Conservation (phyloP, 441 rosid genomes). For the California macrophylla region DNA sequence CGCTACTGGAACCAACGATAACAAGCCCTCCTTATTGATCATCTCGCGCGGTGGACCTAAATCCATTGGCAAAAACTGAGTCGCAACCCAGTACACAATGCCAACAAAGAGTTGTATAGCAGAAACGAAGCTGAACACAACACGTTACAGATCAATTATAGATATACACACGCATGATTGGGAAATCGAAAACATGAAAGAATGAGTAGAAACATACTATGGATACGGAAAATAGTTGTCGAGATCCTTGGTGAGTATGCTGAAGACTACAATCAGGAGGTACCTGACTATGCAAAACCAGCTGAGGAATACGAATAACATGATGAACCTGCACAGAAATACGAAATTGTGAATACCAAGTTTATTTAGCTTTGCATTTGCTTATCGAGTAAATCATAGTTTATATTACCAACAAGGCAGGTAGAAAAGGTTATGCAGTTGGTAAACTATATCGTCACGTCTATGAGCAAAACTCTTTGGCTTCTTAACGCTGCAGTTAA, state of each 20-base stretch:
- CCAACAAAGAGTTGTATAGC: neutral
- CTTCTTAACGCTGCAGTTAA: too few species aligned
- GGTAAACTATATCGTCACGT: too few species aligned
- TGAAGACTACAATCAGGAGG: neutral
- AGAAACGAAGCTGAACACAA: neutral
- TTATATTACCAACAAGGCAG: too few species aligned
- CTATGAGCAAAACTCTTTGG: too few species aligned
- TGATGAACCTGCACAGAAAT: neutral
- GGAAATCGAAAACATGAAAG: too few species aligned
- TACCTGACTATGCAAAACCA: neutral
- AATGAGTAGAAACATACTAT: neutral
- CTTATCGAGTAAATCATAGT: too few species aligned
- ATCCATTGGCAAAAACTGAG: neutral
- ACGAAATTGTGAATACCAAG: neutral
- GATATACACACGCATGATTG: too few species aligned
- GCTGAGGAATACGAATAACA: neutral
- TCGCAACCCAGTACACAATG: neutral
- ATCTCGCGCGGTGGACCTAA: neutral
- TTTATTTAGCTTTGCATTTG: too few species aligned
- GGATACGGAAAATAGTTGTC: neutral
- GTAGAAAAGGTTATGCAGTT: too few species aligned
- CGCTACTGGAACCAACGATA: conserved; percentile 18
- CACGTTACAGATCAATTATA: too few species aligned
- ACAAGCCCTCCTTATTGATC: conserved; percentile 16
- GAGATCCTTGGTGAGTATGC: neutral